These are phyloP conservation scores for Wallacemonas collosoma DNA, from an alignment of 208 protist species.

Conservation along the genomic window DNA sequence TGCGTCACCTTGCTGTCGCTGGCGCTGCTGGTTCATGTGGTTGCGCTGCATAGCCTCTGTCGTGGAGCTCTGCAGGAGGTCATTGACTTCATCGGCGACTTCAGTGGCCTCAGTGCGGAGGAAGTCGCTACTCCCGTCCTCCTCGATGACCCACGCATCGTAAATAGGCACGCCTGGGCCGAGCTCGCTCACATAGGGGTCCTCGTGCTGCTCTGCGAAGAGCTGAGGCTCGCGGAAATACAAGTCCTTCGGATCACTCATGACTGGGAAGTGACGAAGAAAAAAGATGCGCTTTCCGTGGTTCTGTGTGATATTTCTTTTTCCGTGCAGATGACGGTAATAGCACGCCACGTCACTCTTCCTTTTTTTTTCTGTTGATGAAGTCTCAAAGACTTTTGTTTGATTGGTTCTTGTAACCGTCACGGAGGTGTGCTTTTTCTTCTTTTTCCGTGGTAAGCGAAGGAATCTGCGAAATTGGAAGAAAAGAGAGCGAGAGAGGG, in stretches of 20 bases:
- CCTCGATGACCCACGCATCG: conserved; percentile 36
- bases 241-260: conserved; percentile 4
- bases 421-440: no score
- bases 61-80: conserved; percentile 9
- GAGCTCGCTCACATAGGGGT: conserved; percentile 43
- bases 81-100: conserved; percentile 1
- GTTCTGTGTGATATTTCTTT: background rate
- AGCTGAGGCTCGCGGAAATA: conserved; percentile 7
- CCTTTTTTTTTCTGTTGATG: background rate
- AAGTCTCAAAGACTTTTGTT: no score
- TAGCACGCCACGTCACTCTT: background rate
- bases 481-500: no score
- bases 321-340: background rate
- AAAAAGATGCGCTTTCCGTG: background rate
- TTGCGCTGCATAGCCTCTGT: background rate
- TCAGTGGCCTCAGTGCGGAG: conserved; percentile 3
- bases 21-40: background rate
- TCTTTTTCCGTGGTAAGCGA: no score
- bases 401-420: no score
- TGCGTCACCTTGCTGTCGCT: background rate
- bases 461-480: no score
- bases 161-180: conserved; percentile 47
- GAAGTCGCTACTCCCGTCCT: conserved; percentile 29
- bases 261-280: conserved; percentile 1
- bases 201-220: conserved; percentile 29